Percentiles rank a stretch among this genome's conserved stretches.
Conservation (phyloP, 371 early-diverging fungal species). For the Apophysomyces elegans region DNA sequence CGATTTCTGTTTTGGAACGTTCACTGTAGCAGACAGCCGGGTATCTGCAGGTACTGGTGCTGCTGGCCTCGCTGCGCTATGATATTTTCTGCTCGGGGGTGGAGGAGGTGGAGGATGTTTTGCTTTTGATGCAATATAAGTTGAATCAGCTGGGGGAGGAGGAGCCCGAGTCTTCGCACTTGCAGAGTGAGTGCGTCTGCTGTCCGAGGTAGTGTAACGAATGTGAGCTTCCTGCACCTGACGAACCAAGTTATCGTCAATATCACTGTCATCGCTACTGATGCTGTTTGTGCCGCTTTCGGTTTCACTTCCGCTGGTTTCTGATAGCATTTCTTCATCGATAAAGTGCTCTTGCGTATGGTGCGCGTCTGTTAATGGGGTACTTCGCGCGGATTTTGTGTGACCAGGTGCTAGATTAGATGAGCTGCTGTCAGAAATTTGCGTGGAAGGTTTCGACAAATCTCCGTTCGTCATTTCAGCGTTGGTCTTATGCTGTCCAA, state of each 20-base stretch:
- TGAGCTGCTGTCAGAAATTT: background rate
- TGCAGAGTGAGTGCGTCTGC: background rate
- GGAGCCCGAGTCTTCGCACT: background rate
- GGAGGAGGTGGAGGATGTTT: constrained; percentile 40
- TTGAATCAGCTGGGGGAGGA: background rate
- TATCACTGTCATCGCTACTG: constrained; percentile 15
- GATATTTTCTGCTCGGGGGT: constrained; percentile 48
- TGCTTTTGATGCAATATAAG: constrained; percentile 3
- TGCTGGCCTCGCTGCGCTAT: constrained; percentile 25
- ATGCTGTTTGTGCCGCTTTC: constrained; percentile 10
- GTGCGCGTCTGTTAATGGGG: background rate
- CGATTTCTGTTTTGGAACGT: background rate
- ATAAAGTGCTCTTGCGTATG: constrained; percentile 22
- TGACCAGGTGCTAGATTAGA: background rate
- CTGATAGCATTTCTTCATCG: constrained; percentile 25
- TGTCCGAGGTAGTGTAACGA: constrained; percentile 2
- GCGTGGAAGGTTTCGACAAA: background rate
- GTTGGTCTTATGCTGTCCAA: constrained; percentile 12
- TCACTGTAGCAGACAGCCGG: too few species aligned
- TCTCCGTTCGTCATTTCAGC: background rate
- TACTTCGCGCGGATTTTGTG: background rate
- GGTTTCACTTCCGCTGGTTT: background rate
- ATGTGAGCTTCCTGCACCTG: constrained; percentile 16
- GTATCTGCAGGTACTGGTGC: background rate
- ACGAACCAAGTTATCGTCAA: constrained; percentile 3